Percentiles rank a stretch among this genome's conserved stretches.
These are phyloP conservation scores for Naganishia liquefaciens DNA, from an alignment of 1,284 basidiomycete species.

Conservation along the genomic window DNA sequence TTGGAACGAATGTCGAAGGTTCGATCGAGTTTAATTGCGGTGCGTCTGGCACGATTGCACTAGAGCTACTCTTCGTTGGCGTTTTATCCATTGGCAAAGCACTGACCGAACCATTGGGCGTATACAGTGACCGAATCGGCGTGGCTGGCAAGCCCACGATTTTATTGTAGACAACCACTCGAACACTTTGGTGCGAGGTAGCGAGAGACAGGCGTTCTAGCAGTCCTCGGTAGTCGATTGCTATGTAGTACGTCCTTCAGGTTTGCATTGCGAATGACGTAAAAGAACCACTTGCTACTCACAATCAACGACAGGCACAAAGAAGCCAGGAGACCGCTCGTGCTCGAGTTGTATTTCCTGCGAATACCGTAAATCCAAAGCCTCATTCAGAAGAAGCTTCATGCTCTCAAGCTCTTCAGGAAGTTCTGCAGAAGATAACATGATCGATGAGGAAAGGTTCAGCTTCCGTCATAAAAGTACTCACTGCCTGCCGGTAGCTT, in stretches of 20 bases:
- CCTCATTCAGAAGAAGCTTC: slow-evolving; percentile 19
- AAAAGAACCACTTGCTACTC: neutral
- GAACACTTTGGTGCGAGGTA: slow-evolving; percentile 7
- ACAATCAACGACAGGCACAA: slow-evolving; percentile 21
- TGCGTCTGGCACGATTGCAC: neutral
- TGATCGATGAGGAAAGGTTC: neutral
- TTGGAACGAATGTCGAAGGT: neutral
- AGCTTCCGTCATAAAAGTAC: neutral
- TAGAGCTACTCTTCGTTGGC: neutral
- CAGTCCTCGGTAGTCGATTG: slow-evolving; percentile 20
- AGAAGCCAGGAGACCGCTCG: slow-evolving; percentile 14
- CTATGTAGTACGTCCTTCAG: neutral
- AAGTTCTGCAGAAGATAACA: neutral
- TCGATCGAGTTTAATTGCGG: neutral
- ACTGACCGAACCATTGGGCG: neutral
- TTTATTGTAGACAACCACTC: slow-evolving; percentile 15
- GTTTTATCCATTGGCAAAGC: neutral
- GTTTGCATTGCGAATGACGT: neutral
- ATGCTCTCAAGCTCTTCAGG: slow-evolving; percentile 8
- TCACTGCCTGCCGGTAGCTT: slow-evolving; percentile 1
- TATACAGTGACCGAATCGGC: neutral
- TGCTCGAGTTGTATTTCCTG: slow-evolving; percentile 25
- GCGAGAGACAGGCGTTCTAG: slow-evolving; percentile 11
- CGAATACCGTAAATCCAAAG: slow-evolving; percentile 18
- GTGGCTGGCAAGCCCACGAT: slow-evolving; percentile 12